phyloP scores from a whole-genome alignment of 2,329 filamentous ascomycete species.

The Ustulina deusta region DNA sequence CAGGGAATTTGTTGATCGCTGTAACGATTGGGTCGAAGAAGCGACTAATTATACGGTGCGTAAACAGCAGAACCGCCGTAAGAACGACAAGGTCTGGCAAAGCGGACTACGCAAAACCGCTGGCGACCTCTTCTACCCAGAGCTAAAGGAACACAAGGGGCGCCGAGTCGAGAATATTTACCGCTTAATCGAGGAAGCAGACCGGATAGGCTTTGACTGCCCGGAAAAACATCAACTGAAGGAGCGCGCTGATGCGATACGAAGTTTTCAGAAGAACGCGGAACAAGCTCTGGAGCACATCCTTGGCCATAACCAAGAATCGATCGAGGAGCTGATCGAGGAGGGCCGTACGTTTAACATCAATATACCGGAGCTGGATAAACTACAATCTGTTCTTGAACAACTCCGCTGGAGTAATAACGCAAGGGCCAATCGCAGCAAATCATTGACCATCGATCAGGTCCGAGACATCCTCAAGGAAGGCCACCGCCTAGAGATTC shows the following conservation, averaged over 20 bases:
- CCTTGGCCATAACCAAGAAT: conserved; percentile 71
- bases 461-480: conserved; percentile 83
- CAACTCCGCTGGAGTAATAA: conserved; percentile 91
- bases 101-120: conserved; percentile 78
- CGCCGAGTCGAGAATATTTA: conserved; percentile 91
- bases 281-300: conserved; percentile 76
- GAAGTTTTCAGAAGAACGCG: conserved; percentile 84
- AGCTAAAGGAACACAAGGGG: conserved; percentile 87
- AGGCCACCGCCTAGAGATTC: conserved; percentile 81
- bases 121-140: conserved; percentile 62
- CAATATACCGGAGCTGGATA: conserved; percentile 88
- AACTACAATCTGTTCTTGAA: conserved; percentile 81
- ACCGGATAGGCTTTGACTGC: conserved; percentile 91
- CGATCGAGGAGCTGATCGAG: conserved; percentile 93
- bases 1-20: conserved; percentile 91
- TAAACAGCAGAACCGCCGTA: conserved; percentile 96
- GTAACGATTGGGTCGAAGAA: conserved; percentile 98
- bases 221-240: conserved; percentile 87
- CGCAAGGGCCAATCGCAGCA: conserved; percentile 72
- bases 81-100: conserved; percentile 90
- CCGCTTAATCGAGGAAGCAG: conserved; percentile 83
- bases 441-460: conserved; percentile 79
- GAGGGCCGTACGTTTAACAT: conserved; percentile 90
- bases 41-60: conserved; percentile 95
- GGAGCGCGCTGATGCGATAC: conserved; percentile 87